Conservation (phyloP, 2,329 filamentous ascomycete genomes). For the Dothistroma septosporum region DNA sequence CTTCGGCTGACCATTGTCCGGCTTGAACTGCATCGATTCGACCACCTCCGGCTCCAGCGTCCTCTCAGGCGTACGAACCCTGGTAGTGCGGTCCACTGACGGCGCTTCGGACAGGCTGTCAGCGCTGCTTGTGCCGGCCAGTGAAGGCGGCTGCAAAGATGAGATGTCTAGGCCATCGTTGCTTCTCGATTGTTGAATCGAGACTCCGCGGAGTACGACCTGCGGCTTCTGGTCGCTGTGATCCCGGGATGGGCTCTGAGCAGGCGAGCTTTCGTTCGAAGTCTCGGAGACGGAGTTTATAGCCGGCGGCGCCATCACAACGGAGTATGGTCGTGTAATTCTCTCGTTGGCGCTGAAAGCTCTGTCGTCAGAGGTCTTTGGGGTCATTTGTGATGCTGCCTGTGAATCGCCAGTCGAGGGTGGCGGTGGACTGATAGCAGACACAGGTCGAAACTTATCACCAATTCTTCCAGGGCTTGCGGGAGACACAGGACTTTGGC, state of each 20-base stretch:
- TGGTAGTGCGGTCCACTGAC: conserved; percentile 9
- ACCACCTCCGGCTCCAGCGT: conserved; percentile 14
- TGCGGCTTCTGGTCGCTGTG: conserved; percentile 7
- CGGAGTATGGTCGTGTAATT: conserved; percentile 13
- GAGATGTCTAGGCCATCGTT: not conserved
- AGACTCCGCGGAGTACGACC: conserved; percentile 9
- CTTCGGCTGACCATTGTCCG: conserved; percentile 15
- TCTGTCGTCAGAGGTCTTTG: conserved; percentile 3
- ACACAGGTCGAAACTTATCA: conserved; percentile 16
- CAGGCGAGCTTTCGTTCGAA: conserved; percentile 16
- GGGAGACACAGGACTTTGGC: conserved; percentile 21
- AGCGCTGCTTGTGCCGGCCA: not conserved
- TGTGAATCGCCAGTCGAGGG: conserved; percentile 2
- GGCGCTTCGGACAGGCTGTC: not conserved
- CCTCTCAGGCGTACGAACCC: conserved; percentile 18
- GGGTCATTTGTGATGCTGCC: conserved; percentile 8
- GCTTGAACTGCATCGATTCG: conserved; percentile 13
- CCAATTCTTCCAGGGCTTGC: conserved; percentile 10
- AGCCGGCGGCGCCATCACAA: conserved; percentile 16
- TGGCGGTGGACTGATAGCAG: conserved; percentile 8
- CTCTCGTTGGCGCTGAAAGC: conserved; percentile 5
- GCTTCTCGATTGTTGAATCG: conserved; percentile 7
- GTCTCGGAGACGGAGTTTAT: conserved; percentile 19
- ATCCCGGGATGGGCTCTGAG: not conserved
- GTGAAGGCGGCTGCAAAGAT: not conserved